Percentiles rank a stretch among this genome's conserved stretches.
Conservation (phyloP, 73 alveolate species). For the Uronychia setigera region DNA sequence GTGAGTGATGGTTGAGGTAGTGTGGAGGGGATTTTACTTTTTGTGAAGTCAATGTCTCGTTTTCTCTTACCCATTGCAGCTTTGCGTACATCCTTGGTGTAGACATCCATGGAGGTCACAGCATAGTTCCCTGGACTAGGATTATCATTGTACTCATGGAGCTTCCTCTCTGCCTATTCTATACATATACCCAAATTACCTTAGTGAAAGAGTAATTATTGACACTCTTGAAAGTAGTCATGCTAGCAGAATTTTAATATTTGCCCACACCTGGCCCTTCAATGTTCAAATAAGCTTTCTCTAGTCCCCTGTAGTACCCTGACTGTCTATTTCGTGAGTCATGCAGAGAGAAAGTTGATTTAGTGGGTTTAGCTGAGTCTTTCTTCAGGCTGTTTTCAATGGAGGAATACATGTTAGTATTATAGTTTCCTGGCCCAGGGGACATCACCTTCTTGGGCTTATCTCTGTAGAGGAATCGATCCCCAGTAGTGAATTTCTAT, state of each 20-base stretch:
- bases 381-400: not conserved
- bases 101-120: too few relatives aligned
- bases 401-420: not conserved
- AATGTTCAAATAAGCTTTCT: not conserved
- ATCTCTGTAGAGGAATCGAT: not conserved
- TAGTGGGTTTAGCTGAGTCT: not conserved
- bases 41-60: too few relatives aligned
- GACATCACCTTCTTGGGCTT: not conserved
- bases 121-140: too few relatives aligned
- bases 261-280: conserved; percentile 2
- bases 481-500: not conserved
- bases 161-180: not conserved
- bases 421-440: not conserved
- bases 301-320: not conserved
- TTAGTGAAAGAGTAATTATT: not conserved
- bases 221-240: not conserved
- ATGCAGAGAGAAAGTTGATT: not conserved
- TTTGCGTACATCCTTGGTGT: too few relatives aligned
- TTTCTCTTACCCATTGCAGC: too few relatives aligned
- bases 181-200: not conserved
- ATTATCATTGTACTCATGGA: conserved; percentile 1
- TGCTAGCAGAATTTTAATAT: not conserved
- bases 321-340: not conserved
- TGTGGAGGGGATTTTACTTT: too few relatives aligned
- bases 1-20: too few relatives aligned